phyloP scores from a whole-genome alignment of 148 eudicot genomes.

The Pouteria glomerata region DNA sequence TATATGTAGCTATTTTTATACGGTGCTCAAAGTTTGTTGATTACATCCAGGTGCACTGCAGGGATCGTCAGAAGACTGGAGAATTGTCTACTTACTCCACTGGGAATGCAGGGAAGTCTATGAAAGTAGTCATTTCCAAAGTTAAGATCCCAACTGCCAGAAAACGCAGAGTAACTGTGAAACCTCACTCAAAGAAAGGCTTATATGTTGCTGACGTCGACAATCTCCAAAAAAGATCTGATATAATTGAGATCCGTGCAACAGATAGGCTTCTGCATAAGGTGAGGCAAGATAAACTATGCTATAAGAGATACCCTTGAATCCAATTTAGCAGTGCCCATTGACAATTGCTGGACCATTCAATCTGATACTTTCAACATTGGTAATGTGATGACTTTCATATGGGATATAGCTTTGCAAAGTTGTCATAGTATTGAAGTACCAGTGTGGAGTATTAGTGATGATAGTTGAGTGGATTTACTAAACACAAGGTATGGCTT shows the following conservation, averaged over 20 bases:
- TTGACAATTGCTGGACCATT: too few species aligned
- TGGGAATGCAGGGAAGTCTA: background rate
- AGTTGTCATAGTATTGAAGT: too few species aligned
- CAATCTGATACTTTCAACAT: too few species aligned
- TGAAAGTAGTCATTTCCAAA: background rate
- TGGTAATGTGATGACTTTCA: too few species aligned
- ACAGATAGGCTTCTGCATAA: constrained; percentile 14
- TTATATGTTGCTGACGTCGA: constrained; percentile 7
- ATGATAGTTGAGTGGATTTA: too few species aligned
- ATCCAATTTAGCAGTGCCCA: too few species aligned
- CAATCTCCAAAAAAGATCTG: constrained; percentile 11
- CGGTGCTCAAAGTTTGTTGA: background rate
- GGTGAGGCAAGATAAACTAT: constrained; percentile 7
- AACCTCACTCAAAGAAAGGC: constrained; percentile 6
- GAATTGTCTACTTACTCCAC: background rate
- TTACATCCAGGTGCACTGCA: constrained; percentile 5
- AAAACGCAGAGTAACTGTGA: background rate
- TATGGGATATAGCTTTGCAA: too few species aligned
- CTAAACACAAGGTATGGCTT: too few species aligned
- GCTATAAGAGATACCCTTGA: too few species aligned
- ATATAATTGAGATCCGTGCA: constrained; percentile 8
- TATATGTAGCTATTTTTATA: background rate
- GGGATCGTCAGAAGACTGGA: background rate
- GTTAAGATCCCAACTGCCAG: constrained; percentile 2
- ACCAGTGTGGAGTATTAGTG: too few species aligned